These are phyloP conservation scores for Graphilbum fragrans DNA, from an alignment of 2,329 filamentous ascomycete genomes.

Conservation along the genomic window DNA sequence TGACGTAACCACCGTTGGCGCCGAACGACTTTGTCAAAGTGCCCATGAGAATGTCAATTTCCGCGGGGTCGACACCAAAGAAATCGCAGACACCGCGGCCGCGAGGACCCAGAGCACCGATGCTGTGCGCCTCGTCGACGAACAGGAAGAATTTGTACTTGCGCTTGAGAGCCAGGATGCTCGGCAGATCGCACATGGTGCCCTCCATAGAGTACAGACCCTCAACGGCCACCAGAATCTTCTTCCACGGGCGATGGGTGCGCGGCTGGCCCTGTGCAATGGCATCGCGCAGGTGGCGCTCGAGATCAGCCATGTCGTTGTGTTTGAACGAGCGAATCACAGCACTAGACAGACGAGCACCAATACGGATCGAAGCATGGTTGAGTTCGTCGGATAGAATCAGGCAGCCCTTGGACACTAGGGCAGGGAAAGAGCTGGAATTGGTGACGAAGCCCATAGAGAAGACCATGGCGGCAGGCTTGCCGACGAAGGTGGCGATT, in stretches of 20 bases:
- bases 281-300: conserved; percentile 74
- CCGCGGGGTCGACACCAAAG: conserved; percentile 76
- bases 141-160: conserved; percentile 97
- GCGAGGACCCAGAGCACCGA: conserved; percentile 79
- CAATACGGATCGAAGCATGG: conserved; percentile 93
- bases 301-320: conserved; percentile 85
- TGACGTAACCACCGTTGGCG: conserved; percentile 92
- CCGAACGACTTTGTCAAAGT: conserved; percentile 97
- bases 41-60: conserved; percentile 95
- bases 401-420: conserved; percentile 85
- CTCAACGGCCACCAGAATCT: conserved; percentile 92
- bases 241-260: conserved; percentile 98
- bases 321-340: conserved; percentile 96
- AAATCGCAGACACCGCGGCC: conserved; percentile 96
- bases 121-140: conserved; percentile 90
- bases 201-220: conserved; percentile 99
- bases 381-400: conserved; percentile 97
- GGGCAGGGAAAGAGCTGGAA: conserved; percentile 78
- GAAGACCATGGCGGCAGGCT: conserved; percentile 90
- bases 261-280: conserved; percentile 95
- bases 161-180: conserved; percentile 73
- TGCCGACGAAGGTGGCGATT: conserved; percentile 85
- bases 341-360: conserved; percentile 83
- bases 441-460: conserved; percentile 99
- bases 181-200: conserved; percentile 95